Evolutionary conservation across 202 grass and related monocot species (phyloP), one percentile per base, ranked within the genome.

Genomic region (Hordeum pubiflorum): DNA sequence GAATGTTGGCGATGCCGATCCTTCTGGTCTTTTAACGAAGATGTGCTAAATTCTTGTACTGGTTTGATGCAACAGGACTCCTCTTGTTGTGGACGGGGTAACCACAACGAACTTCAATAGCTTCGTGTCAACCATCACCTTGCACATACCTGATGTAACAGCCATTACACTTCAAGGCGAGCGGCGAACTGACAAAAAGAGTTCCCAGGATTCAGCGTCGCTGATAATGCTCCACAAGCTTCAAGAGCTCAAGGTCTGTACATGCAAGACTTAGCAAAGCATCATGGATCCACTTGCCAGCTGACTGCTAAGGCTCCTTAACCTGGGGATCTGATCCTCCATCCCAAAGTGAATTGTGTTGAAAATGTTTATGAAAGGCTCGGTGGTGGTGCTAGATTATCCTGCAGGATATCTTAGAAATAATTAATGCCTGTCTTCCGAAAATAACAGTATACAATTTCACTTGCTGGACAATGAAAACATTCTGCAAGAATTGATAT

Each of bases 201-300:
- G 86, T 22, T 74, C 92, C 32, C 90, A 94, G 69, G 95, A 97
- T 85, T 94, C 92, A 39, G 95, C 92, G 10, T 89, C 92, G 4
- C 61, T 97, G 72, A 48, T 69, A 29, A 74, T 94, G 88, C 92
- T 97, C 61, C 88, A 81, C 46, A 88, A 93, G 71, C 92, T 97
- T 43, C 58, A 93, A 68, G 86, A 81, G 78, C 86, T 76, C 46
- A 85, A 86, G 34, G 65, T 82, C 50, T 91, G 83, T 60, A 77
- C 34, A 40, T 89, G 69, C 76, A 79, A 88, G 76, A 84, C 66
- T 15, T 71, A 77, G 77, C 33, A 61, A 72, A 76, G 41, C 33
- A 33, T 26, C 71, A 65, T 56, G 69, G 23, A 55, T 56, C 32
- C n/a, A 68, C 22, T 17, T 57, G 55, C 9, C 60, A 84, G 17